Conservation (phyloP, 768 basidiomycete species). For the Clitopilus passeckerianus region DNA sequence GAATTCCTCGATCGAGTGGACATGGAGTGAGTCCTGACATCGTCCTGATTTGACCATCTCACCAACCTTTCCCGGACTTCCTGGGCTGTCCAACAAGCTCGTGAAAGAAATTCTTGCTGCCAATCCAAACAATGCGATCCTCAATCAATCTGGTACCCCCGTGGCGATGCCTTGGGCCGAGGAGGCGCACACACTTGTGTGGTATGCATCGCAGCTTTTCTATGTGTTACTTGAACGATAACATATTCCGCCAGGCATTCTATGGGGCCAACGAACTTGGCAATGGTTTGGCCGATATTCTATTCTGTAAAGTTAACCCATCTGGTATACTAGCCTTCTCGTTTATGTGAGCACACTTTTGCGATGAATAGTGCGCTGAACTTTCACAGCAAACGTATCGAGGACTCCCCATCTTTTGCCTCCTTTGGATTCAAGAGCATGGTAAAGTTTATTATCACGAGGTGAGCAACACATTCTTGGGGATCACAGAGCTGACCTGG, state of each 20-base stretch:
- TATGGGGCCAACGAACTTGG: slow-evolving; percentile 54
- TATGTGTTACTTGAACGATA: too few relatives aligned
- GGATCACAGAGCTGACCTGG: not conserved
- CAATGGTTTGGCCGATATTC: slow-evolving; percentile 51
- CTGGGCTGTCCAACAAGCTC: slow-evolving; percentile 47
- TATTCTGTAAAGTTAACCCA: slow-evolving; percentile 59
- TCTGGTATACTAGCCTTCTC: slow-evolving; percentile 52
- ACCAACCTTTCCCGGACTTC: slow-evolving; percentile 34
- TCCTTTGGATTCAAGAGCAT: slow-evolving; percentile 39
- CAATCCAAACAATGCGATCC: slow-evolving; percentile 49
- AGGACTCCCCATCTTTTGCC: slow-evolving; percentile 46
- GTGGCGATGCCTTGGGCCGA: slow-evolving; percentile 54
- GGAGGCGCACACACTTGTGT: slow-evolving; percentile 29
- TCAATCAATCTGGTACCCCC: slow-evolving; percentile 52
- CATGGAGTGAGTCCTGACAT: slow-evolving; percentile 27
- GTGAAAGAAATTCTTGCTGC: slow-evolving; percentile 40
- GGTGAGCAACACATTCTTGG: slow-evolving; percentile 14
- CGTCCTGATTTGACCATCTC: too few relatives aligned
- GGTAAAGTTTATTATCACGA: slow-evolving; percentile 44
- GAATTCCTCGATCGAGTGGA: slow-evolving; percentile 55
- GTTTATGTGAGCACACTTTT: slow-evolving; percentile 36
- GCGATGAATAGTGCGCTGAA: not conserved
- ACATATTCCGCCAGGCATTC: slow-evolving; percentile 34
- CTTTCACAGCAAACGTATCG: slow-evolving; percentile 34
- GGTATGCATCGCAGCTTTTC: slow-evolving; percentile 21